Percentiles rank a stretch among this genome's conserved stretches.
phyloP scores from a whole-genome alignment of 139 green algal species.

The Trebouxia sp. region DNA sequence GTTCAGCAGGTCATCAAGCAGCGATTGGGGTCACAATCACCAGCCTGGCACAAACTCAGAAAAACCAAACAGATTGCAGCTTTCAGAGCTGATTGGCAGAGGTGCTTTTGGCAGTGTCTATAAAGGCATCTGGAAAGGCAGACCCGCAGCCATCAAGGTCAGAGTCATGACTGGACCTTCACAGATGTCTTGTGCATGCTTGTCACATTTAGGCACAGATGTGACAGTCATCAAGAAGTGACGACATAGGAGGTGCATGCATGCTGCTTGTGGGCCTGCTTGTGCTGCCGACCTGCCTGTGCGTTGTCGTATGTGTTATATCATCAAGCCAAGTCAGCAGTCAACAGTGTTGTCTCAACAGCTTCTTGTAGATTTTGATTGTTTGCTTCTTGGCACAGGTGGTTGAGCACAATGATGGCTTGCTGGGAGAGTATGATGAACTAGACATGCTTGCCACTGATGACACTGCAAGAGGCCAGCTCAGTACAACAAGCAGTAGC shows the following conservation, averaged over 20 bases:
- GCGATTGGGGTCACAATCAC: background rate
- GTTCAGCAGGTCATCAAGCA: slow-evolving; percentile 20
- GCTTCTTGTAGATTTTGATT: background rate
- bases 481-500: background rate
- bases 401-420: slow-evolving; percentile 47
- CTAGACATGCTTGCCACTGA: background rate
- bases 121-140: slow-evolving; percentile 23
- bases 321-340: background rate
- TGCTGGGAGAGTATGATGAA: background rate
- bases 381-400: slow-evolving; percentile 31
- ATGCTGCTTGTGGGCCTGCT: too few species aligned
- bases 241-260: too few species aligned
- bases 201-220: too few species aligned
- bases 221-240: too few species aligned
- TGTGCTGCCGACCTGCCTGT: too few species aligned
- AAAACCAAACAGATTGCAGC: background rate
- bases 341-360: too few species aligned
- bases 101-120: slow-evolving; percentile 42
- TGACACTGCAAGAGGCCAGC: background rate
- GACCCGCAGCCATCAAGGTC: slow-evolving; percentile 34
- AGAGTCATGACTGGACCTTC: too few species aligned
- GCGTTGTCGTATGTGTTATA: too few species aligned
- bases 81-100: slow-evolving; percentile 30
- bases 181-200: too few species aligned
- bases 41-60: background rate